These are phyloP conservation scores for Leptodontidium sp. DNA, from an alignment of 2,329 filamentous ascomycete genomes.

Conservation along the genomic window DNA sequence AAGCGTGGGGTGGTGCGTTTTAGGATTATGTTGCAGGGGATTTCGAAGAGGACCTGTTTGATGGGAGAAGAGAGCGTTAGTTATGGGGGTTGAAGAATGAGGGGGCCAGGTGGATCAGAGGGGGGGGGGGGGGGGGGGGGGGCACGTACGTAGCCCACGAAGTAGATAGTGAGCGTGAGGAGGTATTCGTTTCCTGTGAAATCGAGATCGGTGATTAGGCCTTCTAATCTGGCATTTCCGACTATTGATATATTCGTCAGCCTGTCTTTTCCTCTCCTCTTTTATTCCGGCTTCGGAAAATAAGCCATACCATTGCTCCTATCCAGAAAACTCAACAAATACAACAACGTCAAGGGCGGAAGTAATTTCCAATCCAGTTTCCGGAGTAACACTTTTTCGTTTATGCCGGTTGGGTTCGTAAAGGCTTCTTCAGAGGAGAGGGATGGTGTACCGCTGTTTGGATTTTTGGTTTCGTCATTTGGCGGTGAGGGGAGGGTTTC, in stretches of 20 bases:
- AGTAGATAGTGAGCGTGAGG: conserved; percentile 71
- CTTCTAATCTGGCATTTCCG: conserved; percentile 65
- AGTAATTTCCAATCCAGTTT: conserved; percentile 62
- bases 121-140: too few species aligned
- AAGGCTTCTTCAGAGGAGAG: conserved; percentile 32
- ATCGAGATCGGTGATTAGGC: conserved; percentile 58
- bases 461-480: background rate
- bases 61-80: background rate
- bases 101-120: too few species aligned
- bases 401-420: conserved; percentile 48
- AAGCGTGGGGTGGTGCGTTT: conserved; percentile 65
- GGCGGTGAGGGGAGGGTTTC: background rate
- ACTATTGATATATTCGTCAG: conserved; percentile 51
- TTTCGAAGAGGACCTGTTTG: conserved; percentile 59
- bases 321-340: conserved; percentile 64
- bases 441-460: conserved; percentile 4
- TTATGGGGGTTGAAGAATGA: too few species aligned
- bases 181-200: conserved; percentile 71
- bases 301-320: conserved; percentile 57
- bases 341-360: conserved; percentile 62
- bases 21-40: conserved; percentile 68
- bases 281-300: background rate
- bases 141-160: conserved; percentile 60
- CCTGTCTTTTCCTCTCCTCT: background rate
- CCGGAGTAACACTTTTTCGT: conserved; percentile 65